Base-by-base conservation (phyloP, 495 filamentous ascomycete genomes). In the Neurospora discreta region DNA sequence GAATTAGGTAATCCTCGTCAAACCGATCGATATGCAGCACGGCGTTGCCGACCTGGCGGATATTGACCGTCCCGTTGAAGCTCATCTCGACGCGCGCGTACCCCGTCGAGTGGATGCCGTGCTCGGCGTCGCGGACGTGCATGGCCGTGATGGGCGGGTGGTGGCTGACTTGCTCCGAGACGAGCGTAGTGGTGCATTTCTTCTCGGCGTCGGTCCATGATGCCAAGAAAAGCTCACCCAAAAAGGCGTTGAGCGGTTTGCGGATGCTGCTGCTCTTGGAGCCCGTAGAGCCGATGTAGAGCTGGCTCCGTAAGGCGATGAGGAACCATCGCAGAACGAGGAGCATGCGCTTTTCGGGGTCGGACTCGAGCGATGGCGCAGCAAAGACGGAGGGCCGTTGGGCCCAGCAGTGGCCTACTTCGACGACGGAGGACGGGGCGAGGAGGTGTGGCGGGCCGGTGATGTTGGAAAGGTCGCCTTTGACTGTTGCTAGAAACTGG, bases 121-220 rank as follows among this genome's bases (percentile, higher is more conserved):
- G 84, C 73, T 91, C 90, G 39, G 86, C 82, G 80, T 95, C 94
- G 77, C 85, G 84, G 71, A 96, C 91, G 71, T 89, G 89, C 80
- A 94, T 95, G 18, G 93, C 93, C 20, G 93, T 97, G 77, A 99
- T 89, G 0, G 95, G 95, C 42, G 95, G 95, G 81, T 99, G 95
- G 79, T 99, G 95, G 85, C 94, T 97, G 74, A 99, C 95, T 85
- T 99, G 95, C 79, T 99, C 95, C 70, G 97, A 91, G 82, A 98
- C 94, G 85, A 98, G 80, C 97, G 74, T 95, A 92, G 80, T 97
- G 98, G 43, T 93, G 93, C 77, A 97, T 97, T 78, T 99, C 95
- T 9, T 96, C 94, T 70, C 96, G 85, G 15, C 89, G 92, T 77
- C 98, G 98, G 81, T 99, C 95, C 93, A 89, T 71, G 85, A 90